phyloP scores from a whole-genome alignment of 2,329 filamentous ascomycete species.

The Colletotrichum incanum region DNA sequence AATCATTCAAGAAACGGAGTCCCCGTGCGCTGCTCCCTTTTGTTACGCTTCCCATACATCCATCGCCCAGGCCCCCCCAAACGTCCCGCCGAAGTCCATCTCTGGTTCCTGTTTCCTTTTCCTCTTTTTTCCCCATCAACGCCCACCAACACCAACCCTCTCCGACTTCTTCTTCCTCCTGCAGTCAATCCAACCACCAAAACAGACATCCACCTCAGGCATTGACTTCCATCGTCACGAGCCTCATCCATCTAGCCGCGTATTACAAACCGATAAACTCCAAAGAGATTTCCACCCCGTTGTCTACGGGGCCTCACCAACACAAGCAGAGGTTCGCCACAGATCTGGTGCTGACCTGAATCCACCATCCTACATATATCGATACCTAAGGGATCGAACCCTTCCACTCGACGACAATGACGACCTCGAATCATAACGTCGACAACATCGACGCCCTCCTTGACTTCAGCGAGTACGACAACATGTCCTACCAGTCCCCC shows the following conservation, averaged over 20 bases:
- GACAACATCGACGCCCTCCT: constrained; percentile 72
- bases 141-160: constrained; percentile 42
- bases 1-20: constrained; percentile 40
- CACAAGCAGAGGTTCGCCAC: constrained; percentile 5
- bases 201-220: constrained; percentile 27
- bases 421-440: constrained; percentile 60
- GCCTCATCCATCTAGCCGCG: constrained; percentile 25
- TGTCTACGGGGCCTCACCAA: neutral
- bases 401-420: constrained; percentile 50
- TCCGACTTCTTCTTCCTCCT: constrained; percentile 28
- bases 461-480: constrained; percentile 76
- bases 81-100: constrained; percentile 27
- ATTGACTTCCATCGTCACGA: constrained; percentile 26
- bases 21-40: constrained; percentile 31
- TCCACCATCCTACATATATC: constrained; percentile 2
- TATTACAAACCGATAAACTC: neutral
- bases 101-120: constrained; percentile 15
- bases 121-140: constrained; percentile 19
- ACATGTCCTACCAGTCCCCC: constrained; percentile 73
- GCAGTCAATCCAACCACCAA: constrained; percentile 21
- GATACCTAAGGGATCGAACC: constrained; percentile 37
- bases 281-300: neutral
- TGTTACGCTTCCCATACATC: constrained; percentile 39
- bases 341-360: constrained; percentile 13
- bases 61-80: constrained; percentile 30